Base-by-base conservation (phyloP, 441 rosid species). In the Jatropha multifida region DNA sequence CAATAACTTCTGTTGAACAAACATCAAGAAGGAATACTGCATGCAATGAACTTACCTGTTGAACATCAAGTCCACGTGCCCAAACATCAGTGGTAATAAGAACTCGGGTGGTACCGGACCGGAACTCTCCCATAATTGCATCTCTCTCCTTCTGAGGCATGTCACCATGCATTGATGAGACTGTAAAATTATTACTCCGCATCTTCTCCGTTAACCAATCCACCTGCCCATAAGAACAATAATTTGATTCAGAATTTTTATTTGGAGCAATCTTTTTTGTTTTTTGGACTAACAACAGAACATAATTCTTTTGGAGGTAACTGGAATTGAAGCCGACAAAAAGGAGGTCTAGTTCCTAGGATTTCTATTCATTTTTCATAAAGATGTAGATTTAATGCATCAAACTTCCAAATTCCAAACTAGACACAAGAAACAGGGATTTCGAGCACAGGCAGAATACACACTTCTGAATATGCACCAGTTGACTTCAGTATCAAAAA, bases 101-200 rank as follows among this genome's bases (percentile, higher is more conserved):
- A 60, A 95, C 98, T 69, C 97, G 93, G 12, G 96, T 95, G 41
- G 88, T 88, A 62, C 94, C 99, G 26, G 86, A 77, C 41, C 92
- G 86, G 76, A 94, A 95, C 78, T 95, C 93, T 18, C 67, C 77
- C 97, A 95, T 91, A 73, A 93, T 92, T 67, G 90, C 94, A 77
- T 93, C 99, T 86, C 98, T 90, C 71, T 95, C 99, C 82, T 80
- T 93, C 80, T 93, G 98, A 72, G 99, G 99, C 99, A 95, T 92
- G 86, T 95, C 99, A 2, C 98, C 98, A 63, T 95, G 99, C 98
- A 95, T 95, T 78, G 99, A 88, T 54, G 98, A 95, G 74, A 93
- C 98, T 0, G 98, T 90, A 75, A 95, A 93, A 85, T 95, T 92
- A 82, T 84, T 81, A 81, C 81, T 88, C 32, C 97, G 91, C 99